Conservation (phyloP, 169 alveolate genomes). For the Babesia caballi region DNA sequence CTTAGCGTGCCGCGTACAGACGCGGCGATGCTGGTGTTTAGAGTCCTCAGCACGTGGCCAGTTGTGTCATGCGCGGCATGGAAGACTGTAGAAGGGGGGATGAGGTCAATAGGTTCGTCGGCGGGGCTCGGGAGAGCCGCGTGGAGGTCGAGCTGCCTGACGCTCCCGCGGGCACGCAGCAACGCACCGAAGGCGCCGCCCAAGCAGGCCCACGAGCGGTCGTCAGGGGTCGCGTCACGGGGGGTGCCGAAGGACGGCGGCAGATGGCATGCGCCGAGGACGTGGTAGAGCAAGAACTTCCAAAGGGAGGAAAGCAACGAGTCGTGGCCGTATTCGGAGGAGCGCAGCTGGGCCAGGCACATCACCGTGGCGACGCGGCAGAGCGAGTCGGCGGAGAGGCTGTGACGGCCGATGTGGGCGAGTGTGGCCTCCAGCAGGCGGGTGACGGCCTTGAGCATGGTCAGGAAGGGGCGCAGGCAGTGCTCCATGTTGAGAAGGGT, state of each 20-base stretch:
- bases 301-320: neutral
- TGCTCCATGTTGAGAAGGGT: constrained; percentile 11
- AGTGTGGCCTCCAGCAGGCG: constrained; percentile 4
- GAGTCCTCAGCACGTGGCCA: neutral
- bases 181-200: neutral
- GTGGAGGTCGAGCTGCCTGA: neutral
- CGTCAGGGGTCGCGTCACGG: neutral
- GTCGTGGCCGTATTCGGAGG: constrained; percentile 12
- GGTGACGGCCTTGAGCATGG: constrained; percentile 3
- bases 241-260: neutral
- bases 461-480: constrained; percentile 16
- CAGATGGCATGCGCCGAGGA: neutral
- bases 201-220: constrained; percentile 5
- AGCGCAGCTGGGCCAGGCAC: constrained; percentile 5
- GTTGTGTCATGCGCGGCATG: neutral
- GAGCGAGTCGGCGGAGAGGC: neutral
- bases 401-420: neutral
- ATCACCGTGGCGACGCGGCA: neutral
- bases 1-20: neutral
- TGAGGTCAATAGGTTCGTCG: neutral
- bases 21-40: neutral
- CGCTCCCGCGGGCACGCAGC: neutral
- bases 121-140: neutral
- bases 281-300: constrained; percentile 5
- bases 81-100: neutral